phyloP scores from a whole-genome alignment of 345 rosid genomes.

The Stellera chamaejasme region DNA sequence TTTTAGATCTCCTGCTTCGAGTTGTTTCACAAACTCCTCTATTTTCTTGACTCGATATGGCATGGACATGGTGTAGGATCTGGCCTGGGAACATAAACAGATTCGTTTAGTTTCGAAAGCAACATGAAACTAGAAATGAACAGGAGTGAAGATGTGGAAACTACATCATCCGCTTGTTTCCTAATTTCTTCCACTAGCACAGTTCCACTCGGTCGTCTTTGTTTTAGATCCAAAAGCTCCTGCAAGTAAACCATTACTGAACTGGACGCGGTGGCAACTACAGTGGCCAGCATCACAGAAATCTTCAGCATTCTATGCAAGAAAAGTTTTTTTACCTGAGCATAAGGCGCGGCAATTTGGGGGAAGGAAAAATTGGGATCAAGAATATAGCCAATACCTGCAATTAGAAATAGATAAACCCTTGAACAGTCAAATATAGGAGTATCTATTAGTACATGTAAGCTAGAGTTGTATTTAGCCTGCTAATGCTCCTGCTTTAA shows the following conservation, averaged over 20 bases:
- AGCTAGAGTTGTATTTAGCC: neutral
- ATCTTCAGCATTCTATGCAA: too few relatives aligned
- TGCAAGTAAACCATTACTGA: conserved; percentile 19
- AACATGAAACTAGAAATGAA: conserved; percentile 1
- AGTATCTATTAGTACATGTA: too few relatives aligned
- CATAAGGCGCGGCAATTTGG: conserved; percentile 90
- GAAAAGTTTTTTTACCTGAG: conserved; percentile 44
- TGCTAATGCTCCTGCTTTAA: neutral
- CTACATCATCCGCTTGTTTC: conserved; percentile 90
- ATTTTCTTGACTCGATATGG: conserved; percentile 75
- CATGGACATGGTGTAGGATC: conserved; percentile 74
- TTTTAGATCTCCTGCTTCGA: conserved; percentile 84
- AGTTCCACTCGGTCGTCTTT: conserved; percentile 39
- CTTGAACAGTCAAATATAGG: too few relatives aligned
- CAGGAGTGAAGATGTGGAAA: neutral
- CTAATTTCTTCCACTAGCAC: conserved; percentile 67
- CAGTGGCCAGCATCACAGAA: neutral
- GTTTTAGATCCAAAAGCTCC: conserved; percentile 82
- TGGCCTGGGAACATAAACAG: conserved; percentile 45
- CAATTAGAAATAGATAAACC: conserved; percentile 8
- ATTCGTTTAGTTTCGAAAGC: conserved; percentile 11
- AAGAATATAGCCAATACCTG: conserved; percentile 85
- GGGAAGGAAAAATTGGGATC: conserved; percentile 80
- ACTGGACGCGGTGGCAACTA: neutral
- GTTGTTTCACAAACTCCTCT: conserved; percentile 83